Conservation (phyloP, 2,329 filamentous ascomycete species). For the Aschersonia sp. region DNA sequence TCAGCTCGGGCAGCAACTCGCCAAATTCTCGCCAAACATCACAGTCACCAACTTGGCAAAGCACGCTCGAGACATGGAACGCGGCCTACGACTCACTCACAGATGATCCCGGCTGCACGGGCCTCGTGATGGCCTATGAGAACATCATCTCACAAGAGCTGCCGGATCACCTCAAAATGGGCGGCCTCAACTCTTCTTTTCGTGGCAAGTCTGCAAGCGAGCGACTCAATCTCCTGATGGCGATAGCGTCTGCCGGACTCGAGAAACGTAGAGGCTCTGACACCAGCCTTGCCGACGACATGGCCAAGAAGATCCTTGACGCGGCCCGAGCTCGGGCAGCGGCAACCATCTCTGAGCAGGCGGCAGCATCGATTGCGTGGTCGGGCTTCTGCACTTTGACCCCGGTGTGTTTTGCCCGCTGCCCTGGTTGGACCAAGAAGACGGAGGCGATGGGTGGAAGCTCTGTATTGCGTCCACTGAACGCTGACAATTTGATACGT, state of each 20-base stretch:
- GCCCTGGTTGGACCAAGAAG: neutral
- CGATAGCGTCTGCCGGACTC: constrained; percentile 15
- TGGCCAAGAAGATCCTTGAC: constrained; percentile 14
- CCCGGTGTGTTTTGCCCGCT: constrained; percentile 13
- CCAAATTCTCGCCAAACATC: neutral
- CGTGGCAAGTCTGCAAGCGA: constrained; percentile 10
- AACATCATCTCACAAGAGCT: constrained; percentile 19
- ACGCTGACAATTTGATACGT: neutral
- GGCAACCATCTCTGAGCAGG: constrained; percentile 11
- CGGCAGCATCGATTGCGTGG: constrained; percentile 18
- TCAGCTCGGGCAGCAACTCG: neutral
- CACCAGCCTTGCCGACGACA: constrained; percentile 13
- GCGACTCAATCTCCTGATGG: constrained; percentile 13
- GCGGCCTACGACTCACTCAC: constrained; percentile 18
- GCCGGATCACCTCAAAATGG: constrained; percentile 16
- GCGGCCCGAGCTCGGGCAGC: constrained; percentile 13
- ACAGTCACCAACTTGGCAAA: constrained; percentile 1
- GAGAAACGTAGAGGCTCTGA: constrained; percentile 13
- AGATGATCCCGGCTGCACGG: constrained; percentile 12
- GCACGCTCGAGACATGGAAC: constrained; percentile 17
- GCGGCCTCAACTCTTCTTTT: constrained; percentile 12
- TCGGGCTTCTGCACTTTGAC: constrained; percentile 21
- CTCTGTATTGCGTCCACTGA: no score
- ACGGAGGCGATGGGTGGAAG: no score
- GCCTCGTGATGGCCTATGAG: constrained; percentile 20